A percentile compares a stretch with the other conserved stretches of the same genome.
Evolutionary conservation across 805 yeast genomes (phyloP).

Genomic region (Saccharomycopsis guyanensis): DNA sequence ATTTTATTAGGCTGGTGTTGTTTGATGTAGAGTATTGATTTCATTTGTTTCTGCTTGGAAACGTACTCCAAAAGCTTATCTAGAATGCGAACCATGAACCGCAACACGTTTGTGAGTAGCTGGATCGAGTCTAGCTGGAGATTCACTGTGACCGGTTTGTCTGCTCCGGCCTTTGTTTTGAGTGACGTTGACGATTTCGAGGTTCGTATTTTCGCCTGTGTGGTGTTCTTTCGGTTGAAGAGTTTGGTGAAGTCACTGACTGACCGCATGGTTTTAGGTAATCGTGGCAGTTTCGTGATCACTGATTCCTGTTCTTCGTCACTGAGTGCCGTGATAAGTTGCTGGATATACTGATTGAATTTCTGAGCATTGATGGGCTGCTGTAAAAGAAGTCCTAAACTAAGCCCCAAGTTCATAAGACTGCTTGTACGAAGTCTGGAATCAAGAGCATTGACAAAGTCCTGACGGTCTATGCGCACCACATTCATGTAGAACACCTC

Average conservation of each 20-base stretch:
- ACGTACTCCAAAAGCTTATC: constrained; percentile 5
- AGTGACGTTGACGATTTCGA: background rate
- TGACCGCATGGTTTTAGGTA: background rate
- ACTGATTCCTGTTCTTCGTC: background rate
- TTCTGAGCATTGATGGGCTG: constrained; percentile 3
- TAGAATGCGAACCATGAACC: background rate
- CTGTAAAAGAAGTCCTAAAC: constrained; percentile 12
- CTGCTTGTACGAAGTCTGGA: background rate
- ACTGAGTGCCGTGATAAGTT: background rate
- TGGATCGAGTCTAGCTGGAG: background rate
- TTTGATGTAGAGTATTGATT: background rate
- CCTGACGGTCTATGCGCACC: background rate
- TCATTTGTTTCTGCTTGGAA: background rate
- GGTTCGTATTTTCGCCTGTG: background rate
- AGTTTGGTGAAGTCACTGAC: constrained; percentile 6
- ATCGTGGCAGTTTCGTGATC: background rate
- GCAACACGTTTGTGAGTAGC: background rate
- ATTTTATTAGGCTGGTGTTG: background rate
- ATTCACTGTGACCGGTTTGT: background rate
- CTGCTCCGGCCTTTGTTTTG: background rate
- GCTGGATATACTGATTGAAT: constrained; percentile 6
- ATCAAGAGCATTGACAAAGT: background rate
- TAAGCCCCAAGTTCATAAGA: constrained; percentile 11
- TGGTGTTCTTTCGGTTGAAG: background rate
- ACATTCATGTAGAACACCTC: background rate